Evolutionary conservation across 805 yeast species (phyloP).

Genomic region (Nakazawaea wyomingensis): DNA sequence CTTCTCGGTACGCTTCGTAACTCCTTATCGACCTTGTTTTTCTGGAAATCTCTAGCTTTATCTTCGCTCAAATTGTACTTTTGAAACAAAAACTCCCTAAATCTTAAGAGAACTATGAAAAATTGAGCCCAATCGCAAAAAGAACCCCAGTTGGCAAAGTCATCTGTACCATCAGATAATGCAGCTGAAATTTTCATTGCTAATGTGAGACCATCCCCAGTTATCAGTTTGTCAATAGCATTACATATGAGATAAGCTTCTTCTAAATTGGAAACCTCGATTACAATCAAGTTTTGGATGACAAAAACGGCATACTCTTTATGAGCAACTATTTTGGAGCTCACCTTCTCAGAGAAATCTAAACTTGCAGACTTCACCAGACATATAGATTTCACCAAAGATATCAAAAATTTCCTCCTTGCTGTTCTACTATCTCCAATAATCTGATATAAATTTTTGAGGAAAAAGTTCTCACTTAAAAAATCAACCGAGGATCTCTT

Average conservation of each 20-base stretch:
- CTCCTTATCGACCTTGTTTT: constrained; percentile 28
- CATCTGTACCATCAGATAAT: constrained; percentile 6
- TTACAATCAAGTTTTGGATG: constrained; percentile 32
- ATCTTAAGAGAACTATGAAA: constrained; percentile 15
- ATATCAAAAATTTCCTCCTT: constrained; percentile 34
- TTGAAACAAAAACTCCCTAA: constrained; percentile 20
- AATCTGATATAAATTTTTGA: constrained; percentile 37
- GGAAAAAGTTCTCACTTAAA: constrained; percentile 25
- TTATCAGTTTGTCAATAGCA: constrained; percentile 37
- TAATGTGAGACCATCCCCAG: constrained; percentile 36
- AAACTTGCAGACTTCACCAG: constrained; percentile 7
- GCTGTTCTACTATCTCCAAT: constrained; percentile 35
- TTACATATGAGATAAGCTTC: constrained; percentile 43
- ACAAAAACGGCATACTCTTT: constrained; percentile 29
- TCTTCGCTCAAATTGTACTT: constrained; percentile 21
- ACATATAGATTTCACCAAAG: constrained; percentile 27
- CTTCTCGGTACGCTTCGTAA: constrained; percentile 24
- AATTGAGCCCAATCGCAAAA: constrained; percentile 12
- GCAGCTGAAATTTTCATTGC: constrained; percentile 19
- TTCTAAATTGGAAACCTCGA: constrained; percentile 39
- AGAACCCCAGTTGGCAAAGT: constrained; percentile 4
- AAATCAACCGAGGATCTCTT: constrained; percentile 23
- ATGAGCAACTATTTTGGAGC: constrained; percentile 13
- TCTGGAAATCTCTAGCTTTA: constrained; percentile 25
- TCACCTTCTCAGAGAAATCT: constrained; percentile 21